phyloP scores from a whole-genome alignment of 225 moss, liverwort and hornwort species.

The Asterella californica region DNA sequence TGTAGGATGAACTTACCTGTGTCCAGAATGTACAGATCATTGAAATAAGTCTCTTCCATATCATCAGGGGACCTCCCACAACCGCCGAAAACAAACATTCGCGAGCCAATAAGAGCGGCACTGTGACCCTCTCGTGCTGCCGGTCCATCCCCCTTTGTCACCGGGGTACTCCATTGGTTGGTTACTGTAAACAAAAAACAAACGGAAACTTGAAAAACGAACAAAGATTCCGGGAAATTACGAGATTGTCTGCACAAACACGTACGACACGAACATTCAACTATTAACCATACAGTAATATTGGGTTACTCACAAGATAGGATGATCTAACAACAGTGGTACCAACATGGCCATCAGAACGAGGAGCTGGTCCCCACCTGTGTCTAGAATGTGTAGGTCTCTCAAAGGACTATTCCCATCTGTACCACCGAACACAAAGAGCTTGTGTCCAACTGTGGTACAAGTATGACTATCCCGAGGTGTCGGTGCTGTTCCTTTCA shows the following conservation, averaged over 20 bases:
- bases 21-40: constrained; percentile 81
- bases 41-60: constrained; percentile 87
- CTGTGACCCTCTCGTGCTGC: constrained; percentile 95
- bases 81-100: constrained; percentile 90
- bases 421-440: constrained; percentile 93
- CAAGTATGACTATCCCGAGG: constrained; percentile 97
- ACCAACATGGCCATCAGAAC: background rate
- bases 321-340: background rate
- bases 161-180: constrained; percentile 72
- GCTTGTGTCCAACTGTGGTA: constrained; percentile 65
- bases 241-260: background rate
- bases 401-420: constrained; percentile 79
- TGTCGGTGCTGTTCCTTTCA: constrained; percentile 78
- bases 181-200: constrained; percentile 37
- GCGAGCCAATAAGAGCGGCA: constrained; percentile 72
- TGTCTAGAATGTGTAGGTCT: constrained; percentile 92
- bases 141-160: constrained; percentile 69
- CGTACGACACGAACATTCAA: background rate
- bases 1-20: constrained; percentile 45
- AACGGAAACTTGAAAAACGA: background rate
- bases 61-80: constrained; percentile 90
- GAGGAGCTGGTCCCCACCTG: constrained; percentile 42
- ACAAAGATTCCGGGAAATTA: background rate
- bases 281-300: background rate
- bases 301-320: background rate